Conservation (phyloP, 352 stramenopile species). For the Pythium phragmiticola region DNA sequence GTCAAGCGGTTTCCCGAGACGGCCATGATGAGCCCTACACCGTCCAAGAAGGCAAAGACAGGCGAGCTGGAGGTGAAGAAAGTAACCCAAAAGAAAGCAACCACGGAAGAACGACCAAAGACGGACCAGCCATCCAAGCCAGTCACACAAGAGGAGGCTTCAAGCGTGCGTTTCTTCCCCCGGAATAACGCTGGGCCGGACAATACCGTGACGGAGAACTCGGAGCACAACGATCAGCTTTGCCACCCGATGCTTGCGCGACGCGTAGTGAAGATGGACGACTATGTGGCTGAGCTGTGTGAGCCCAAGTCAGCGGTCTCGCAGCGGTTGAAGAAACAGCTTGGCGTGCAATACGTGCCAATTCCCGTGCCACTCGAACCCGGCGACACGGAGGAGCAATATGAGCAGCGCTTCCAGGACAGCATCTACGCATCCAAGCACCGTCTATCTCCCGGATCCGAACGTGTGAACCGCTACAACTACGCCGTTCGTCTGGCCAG, state of each 20-base stretch:
- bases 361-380: slow-evolving; percentile 7
- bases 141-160: too few relatives aligned
- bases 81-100: background rate
- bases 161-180: too few relatives aligned
- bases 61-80: background rate
- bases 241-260: background rate
- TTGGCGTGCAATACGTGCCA: background rate
- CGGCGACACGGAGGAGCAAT: background rate
- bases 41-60: background rate
- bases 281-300: slow-evolving; percentile 1
- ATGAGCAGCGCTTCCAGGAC: slow-evolving; percentile 5
- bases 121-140: background rate
- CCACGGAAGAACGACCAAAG: background rate
- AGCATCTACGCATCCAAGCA: too few relatives aligned
- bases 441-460: too few relatives aligned
- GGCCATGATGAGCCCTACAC: background rate
- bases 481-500: too few relatives aligned
- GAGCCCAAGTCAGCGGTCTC: background rate
- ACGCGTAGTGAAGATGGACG: slow-evolving; percentile 6
- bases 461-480: too few relatives aligned
- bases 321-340: background rate
- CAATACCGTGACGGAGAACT: background rate
- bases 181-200: too few relatives aligned
- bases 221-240: background rate
- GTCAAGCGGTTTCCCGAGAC: background rate